Percentiles rank a stretch among this genome's conserved stretches.
phyloP scores from a whole-genome alignment of 2,329 filamentous ascomycete genomes.

The Colletotrichum sp. region DNA sequence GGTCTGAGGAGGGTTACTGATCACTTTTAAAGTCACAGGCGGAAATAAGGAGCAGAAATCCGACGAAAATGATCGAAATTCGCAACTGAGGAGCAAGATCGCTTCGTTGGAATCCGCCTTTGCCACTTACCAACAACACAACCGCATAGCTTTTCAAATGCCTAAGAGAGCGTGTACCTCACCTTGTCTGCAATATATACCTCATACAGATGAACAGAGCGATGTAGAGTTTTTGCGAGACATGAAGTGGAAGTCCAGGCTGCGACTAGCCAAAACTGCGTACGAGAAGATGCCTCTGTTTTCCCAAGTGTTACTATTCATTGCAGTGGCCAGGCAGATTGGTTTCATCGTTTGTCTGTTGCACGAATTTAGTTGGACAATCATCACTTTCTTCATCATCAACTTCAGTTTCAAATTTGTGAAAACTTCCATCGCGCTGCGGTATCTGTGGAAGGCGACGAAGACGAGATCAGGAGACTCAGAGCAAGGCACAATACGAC shows the following conservation, averaged over 20 bases:
- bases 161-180: too few species aligned
- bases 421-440: neutral
- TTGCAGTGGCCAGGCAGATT: neutral
- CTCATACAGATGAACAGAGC: too few species aligned
- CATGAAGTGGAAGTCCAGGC: too few species aligned
- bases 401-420: neutral
- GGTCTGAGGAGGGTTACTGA: fast-evolving
- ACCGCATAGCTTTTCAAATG: too few species aligned
- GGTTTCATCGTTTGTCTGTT: neutral
- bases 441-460: neutral
- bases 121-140: too few species aligned
- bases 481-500: too few species aligned
- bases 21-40: neutral
- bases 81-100: too few species aligned
- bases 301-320: neutral
- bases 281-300: neutral
- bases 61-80: neutral
- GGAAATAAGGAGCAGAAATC: neutral
- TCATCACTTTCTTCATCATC: neutral
- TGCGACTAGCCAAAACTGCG: too few species aligned
- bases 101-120: too few species aligned
- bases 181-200: too few species aligned
- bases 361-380: neutral
- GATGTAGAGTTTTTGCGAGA: too few species aligned
- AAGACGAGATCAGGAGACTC: too few species aligned